Conservation (phyloP, 257 asterid genomes). For the Oldenlandia corymbosa region DNA sequence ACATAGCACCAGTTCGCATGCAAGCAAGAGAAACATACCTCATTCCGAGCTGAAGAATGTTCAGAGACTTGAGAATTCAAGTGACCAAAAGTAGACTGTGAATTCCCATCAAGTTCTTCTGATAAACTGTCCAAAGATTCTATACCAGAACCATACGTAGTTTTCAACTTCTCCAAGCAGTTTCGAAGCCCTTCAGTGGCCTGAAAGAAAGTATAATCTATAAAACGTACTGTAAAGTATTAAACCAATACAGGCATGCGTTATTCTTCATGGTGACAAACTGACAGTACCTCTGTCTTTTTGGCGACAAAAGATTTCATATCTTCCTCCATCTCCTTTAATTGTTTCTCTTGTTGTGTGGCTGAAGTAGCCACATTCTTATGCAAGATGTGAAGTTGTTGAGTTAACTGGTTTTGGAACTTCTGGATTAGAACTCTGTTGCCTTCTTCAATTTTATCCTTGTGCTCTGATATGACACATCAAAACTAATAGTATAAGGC, state of each 20-base stretch:
- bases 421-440: slow-evolving; percentile 72
- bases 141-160: slow-evolving; percentile 77
- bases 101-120: slow-evolving; percentile 68
- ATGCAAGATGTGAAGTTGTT: slow-evolving; percentile 82
- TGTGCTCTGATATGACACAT: slow-evolving; percentile 53
- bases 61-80: slow-evolving; percentile 76
- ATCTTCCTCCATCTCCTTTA: slow-evolving; percentile 92
- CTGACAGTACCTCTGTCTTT: slow-evolving; percentile 88
- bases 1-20: slow-evolving; percentile 5
- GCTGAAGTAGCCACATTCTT: slow-evolving; percentile 80
- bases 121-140: slow-evolving; percentile 66
- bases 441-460: slow-evolving; percentile 86
- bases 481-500: slow-evolving; percentile 13
- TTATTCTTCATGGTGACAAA: background rate
- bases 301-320: slow-evolving; percentile 88
- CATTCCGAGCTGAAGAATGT: slow-evolving; percentile 73
- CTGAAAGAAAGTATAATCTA: slow-evolving; percentile 26
- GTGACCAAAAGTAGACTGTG: slow-evolving; percentile 65
- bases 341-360: slow-evolving; percentile 80
- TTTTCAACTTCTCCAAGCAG: slow-evolving; percentile 59
- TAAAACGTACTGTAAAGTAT: slow-evolving; percentile 1
- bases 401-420: slow-evolving; percentile 77
- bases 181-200: slow-evolving; percentile 85
- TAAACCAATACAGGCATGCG: slow-evolving; percentile 15
- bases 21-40: slow-evolving; percentile 45